Evolutionary conservation across 129 eudicot genomes (phyloP).

Genomic region (Smallanthus sonchifolius): DNA sequence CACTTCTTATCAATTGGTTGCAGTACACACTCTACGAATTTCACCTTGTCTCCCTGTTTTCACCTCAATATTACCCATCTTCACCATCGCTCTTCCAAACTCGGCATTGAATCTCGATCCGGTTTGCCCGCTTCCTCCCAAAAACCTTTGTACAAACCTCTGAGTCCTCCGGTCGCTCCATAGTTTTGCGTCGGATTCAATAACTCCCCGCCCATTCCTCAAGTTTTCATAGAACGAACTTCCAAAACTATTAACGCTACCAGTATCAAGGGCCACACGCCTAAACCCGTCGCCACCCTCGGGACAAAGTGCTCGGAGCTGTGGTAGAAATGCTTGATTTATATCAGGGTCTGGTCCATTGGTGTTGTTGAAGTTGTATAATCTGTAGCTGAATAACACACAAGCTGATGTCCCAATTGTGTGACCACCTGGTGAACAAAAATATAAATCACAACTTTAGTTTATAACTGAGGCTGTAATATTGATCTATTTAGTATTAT

Average conservation of each 20-base stretch:
- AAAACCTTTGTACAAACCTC: conserved; percentile 38
- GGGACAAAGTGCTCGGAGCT: conserved; percentile 52
- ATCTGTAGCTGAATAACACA: conserved; percentile 48
- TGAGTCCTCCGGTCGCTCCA: conserved; percentile 47
- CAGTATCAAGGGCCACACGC: conserved; percentile 45
- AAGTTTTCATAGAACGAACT: conserved; percentile 40
- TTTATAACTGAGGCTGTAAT: neutral
- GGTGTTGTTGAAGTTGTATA: conserved; percentile 50
- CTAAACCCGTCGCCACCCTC: conserved; percentile 21
- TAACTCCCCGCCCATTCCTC: conserved; percentile 45
- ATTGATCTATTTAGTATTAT: neutral
- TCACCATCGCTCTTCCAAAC: conserved; percentile 69
- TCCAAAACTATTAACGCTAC: conserved; percentile 41
- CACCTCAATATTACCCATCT: conserved; percentile 54
- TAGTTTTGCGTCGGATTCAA: conserved; percentile 57
- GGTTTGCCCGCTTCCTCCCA: conserved; percentile 39
- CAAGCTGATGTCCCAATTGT: conserved; percentile 68
- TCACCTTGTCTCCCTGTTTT: conserved; percentile 58
- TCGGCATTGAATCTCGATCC: conserved; percentile 41
- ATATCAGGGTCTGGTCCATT: conserved; percentile 49
- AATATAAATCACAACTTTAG: neutral
- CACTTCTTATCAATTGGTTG: conserved; percentile 32
- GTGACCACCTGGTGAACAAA: conserved; percentile 54
- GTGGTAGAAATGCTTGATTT: conserved; percentile 37
- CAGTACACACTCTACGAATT: conserved; percentile 59